Evolutionary conservation across 495 filamentous ascomycete genomes (phyloP).

Genomic region (Xylaria venustula): DNA sequence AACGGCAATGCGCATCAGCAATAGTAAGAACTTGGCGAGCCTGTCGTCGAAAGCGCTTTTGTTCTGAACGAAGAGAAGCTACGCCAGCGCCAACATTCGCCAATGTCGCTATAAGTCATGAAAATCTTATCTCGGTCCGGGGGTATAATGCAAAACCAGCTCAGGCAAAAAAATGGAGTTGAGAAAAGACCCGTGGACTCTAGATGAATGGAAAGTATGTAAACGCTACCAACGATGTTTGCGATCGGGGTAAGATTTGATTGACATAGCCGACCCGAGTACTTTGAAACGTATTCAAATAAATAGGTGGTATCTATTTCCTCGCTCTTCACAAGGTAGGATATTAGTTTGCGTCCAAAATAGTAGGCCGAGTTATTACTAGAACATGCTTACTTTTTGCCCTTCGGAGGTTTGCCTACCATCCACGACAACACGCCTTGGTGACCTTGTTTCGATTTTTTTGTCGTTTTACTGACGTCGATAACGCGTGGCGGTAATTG

Average conservation of each 20-base stretch:
- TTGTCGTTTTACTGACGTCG: conserved; percentile 17
- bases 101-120: conserved; percentile 26
- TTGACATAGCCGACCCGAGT: not conserved
- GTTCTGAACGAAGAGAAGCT: conserved; percentile 19
- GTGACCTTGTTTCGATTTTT: conserved; percentile 24
- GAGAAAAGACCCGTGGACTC: conserved; percentile 17
- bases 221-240: conserved; percentile 4
- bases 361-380: not conserved
- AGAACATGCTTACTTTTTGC: conserved; percentile 24
- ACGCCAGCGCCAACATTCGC: conserved; percentile 19
- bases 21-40: not conserved
- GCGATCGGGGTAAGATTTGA: not conserved
- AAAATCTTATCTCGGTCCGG: conserved; percentile 25
- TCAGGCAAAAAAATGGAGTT: conserved; percentile 16
- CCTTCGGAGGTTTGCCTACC: conserved; percentile 30
- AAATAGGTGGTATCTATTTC: not conserved
- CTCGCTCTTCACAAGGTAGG: not conserved
- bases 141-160: conserved; percentile 36
- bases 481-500: conserved; percentile 15
- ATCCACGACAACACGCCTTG: conserved; percentile 39
- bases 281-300: not conserved
- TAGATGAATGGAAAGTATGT: conserved; percentile 9
- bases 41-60: conserved; percentile 4
- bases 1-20: conserved; percentile 6
- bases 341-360: not conserved